These are phyloP conservation scores for Termitomyces sp. DNA, from an alignment of 768 basidiomycete genomes.

Conservation along the genomic window DNA sequence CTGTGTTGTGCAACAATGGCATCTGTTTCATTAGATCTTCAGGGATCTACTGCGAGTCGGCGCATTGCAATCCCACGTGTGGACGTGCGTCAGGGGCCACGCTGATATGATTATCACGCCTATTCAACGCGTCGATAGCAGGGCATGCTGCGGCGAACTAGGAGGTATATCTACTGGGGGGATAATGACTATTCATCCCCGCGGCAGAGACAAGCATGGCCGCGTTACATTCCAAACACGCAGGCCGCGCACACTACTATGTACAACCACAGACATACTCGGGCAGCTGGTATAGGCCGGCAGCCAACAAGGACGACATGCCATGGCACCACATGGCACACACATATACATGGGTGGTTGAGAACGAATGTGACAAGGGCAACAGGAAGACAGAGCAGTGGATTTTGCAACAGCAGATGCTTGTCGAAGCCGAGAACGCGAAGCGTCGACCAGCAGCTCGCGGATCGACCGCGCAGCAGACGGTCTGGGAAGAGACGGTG, in stretches of 20 bases:
- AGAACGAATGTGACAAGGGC: conserved; percentile 44
- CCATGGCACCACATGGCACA: conserved; percentile 39
- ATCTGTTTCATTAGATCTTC: conserved; percentile 13
- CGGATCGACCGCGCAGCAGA: conserved; percentile 18
- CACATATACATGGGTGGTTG: conserved; percentile 44
- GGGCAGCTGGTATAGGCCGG: conserved; percentile 2
- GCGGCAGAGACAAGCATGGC: conserved; percentile 5
- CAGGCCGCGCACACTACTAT: conserved; percentile 2
- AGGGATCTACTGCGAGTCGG: conserved; percentile 4
- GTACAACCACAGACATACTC: conserved; percentile 2
- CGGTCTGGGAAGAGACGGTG: conserved; percentile 47
- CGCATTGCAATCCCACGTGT: conserved; percentile 8
- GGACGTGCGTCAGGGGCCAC: background rate
- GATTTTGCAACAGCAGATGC: conserved; percentile 55
- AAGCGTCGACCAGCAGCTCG: conserved; percentile 10
- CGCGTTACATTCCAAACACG: conserved; percentile 3
- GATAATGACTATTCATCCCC: background rate
- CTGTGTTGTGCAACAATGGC: conserved; percentile 7
- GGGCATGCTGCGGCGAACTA: conserved; percentile 9
- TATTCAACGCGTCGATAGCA: conserved; percentile 19
- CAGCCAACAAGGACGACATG: conserved; percentile 10
- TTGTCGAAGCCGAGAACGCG: conserved; percentile 20
- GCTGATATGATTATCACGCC: conserved; percentile 26
- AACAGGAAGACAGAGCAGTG: conserved; percentile 55
- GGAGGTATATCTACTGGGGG: conserved; percentile 7